Evolutionary conservation across 106 monocot species (phyloP), one percentile per base, ranked within the genome.

Genomic region (Acorus calamus): DNA sequence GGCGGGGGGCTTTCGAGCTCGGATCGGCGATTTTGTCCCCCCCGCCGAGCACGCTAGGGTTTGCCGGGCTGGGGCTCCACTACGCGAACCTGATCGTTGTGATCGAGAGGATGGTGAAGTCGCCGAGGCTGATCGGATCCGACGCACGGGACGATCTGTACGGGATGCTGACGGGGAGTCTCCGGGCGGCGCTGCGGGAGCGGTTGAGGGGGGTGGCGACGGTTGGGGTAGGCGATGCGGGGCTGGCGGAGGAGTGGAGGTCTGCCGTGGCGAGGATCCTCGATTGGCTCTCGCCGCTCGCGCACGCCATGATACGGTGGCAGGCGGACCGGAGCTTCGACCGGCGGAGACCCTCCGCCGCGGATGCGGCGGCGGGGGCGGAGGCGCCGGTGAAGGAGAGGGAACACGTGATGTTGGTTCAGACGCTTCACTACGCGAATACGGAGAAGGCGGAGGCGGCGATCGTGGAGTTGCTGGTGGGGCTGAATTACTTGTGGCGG

Each of bases 81-180:
- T 92, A 84, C 52, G 84, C 92, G 2, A 84, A 77, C 51, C 14
- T 92, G 41, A 64, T 87, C 28, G 8, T 73, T 6, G 64, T 67
- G 56, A 58, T 87, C 4, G 87, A 87, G 79, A 81, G 77, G 67
- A 73, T 79, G 78, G 61, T 73, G 7, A 44, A 57, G n/a, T 44
- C 61, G 0, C 72, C 87, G 58, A 60, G 77, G 50, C 57, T 72
- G 54, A 72, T 79, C 10, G 78, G 79, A 5, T 42, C 74, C 2
- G 84, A 80, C 2, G 77, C 71, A 3, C 68, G 92, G 63, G 82
- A 88, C 58, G 84, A 87, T 7, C 61, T 88, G 8, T 87, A 92
- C 64, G 47, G 44, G 0, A 84, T 92, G 92, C 68, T 88, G 12
- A 79, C 92, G 47, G 61, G 57, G 44, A 77, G 71, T 46, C 53